Evolutionary conservation across 2,329 filamentous ascomycete genomes (phyloP).

Genomic region (Arthrobotrys sinensis): DNA sequence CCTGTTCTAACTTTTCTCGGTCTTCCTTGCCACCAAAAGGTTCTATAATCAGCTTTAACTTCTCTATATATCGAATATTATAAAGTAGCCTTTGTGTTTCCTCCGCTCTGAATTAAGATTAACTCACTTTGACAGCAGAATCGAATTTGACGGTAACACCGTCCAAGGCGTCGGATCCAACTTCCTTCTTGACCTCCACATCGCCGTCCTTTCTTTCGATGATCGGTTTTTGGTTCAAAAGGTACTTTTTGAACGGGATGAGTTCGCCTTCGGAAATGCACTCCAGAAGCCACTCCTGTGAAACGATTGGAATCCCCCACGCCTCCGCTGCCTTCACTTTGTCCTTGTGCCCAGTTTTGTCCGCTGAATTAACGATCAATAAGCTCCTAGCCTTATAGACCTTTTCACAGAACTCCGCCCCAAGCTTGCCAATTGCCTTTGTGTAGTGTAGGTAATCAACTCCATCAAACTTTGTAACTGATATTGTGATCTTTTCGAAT

Average conservation of each 20-base stretch:
- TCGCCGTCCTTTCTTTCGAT: constrained; percentile 4
- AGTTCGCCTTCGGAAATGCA: constrained; percentile 74
- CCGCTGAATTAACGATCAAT: constrained; percentile 76
- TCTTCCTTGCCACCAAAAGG: constrained; percentile 52
- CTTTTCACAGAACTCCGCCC: constrained; percentile 84
- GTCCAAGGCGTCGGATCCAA: constrained; percentile 39
- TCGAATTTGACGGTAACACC: constrained; percentile 49
- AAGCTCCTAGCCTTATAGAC: constrained; percentile 81
- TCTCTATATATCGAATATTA: not conserved
- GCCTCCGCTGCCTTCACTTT: constrained; percentile 84
- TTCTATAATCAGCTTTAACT: constrained; percentile 9
- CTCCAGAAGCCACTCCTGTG: constrained; percentile 86
- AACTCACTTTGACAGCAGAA: constrained; percentile 55
- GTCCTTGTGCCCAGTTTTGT: constrained; percentile 72
- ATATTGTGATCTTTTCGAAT: constrained; percentile 80
- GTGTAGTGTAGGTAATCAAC: constrained; percentile 89
- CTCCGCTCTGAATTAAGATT: not conserved
- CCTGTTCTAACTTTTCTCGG: constrained; percentile 60
- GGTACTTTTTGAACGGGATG: constrained; percentile 61
- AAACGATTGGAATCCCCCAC: constrained; percentile 85
- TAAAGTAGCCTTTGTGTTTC: not conserved
- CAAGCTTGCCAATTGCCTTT: constrained; percentile 78
- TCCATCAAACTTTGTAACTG: constrained; percentile 85
- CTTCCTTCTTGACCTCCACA: constrained; percentile 27
- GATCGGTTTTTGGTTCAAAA: constrained; percentile 44